These are phyloP conservation scores for Aureobasidium namibiae DNA, from an alignment of 2,329 filamentous ascomycete species.

Conservation along the genomic window DNA sequence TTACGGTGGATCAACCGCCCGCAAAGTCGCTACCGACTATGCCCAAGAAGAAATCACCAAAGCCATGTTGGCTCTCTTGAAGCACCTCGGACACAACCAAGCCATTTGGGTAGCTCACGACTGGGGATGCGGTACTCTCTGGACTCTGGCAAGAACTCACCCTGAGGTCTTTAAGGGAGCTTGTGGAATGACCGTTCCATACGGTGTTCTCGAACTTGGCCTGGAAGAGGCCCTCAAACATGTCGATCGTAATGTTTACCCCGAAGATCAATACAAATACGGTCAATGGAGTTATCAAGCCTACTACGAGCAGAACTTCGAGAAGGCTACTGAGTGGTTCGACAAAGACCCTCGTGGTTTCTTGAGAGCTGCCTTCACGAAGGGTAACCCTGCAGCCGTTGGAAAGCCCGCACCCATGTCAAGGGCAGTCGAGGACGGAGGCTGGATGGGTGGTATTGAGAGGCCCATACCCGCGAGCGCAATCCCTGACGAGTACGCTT, in stretches of 20 bases:
- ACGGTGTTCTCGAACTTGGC: constrained; percentile 34
- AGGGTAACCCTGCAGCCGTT: constrained; percentile 19
- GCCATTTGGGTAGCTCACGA: constrained; percentile 44
- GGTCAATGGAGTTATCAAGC: constrained; percentile 30
- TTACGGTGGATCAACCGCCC: constrained; percentile 27
- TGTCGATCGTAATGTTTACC: constrained; percentile 39
- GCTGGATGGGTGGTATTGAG: constrained; percentile 25
- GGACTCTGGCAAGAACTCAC: constrained; percentile 24
- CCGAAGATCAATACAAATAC: constrained; percentile 33
- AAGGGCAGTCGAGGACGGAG: constrained; percentile 20
- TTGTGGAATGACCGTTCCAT: constrained; percentile 31
- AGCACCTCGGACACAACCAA: constrained; percentile 28
- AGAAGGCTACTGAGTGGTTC: constrained; percentile 15
- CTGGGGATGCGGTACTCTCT: constrained; percentile 32
- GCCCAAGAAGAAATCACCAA: constrained; percentile 22
- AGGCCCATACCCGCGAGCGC: constrained; percentile 22
- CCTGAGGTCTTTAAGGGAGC: constrained; percentile 27
- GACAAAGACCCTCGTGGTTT: constrained; percentile 20
- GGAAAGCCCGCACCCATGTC: constrained; percentile 23
- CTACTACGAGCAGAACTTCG: constrained; percentile 26
- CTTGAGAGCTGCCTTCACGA: constrained; percentile 21
- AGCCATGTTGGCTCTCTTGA: constrained; percentile 32
- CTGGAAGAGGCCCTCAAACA: constrained; percentile 28
- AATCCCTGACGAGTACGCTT: constrained; percentile 24
- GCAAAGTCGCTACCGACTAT: constrained; percentile 25